phyloP scores from a whole-genome alignment of 2,329 filamentous ascomycete species.

The Cercospora sp. region DNA sequence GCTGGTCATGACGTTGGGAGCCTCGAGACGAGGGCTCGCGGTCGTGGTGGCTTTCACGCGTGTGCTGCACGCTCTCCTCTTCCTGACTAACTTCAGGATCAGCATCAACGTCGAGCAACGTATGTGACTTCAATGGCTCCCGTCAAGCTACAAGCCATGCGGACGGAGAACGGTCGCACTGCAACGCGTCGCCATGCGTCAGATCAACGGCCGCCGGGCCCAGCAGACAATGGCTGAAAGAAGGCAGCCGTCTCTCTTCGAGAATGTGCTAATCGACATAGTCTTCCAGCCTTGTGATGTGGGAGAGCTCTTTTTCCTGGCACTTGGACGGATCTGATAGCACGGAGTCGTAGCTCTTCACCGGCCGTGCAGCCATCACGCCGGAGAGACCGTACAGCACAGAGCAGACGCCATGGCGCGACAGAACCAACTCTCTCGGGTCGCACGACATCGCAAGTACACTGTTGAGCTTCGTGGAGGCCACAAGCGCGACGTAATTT shows the following conservation, averaged over 20 bases:
- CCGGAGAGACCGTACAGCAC: neutral
- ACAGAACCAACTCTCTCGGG: neutral
- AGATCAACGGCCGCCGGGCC: neutral
- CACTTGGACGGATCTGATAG: no score
- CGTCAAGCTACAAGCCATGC: neutral
- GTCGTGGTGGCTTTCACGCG: no score
- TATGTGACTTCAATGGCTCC: neutral
- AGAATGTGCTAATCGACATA: neutral
- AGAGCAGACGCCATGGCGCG: neutral
- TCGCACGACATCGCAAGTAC: neutral
- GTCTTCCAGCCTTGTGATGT: neutral
- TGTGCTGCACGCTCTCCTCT: no score
- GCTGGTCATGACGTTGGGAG: neutral
- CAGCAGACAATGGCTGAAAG: neutral
- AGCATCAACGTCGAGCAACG: neutral
- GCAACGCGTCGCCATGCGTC: neutral
- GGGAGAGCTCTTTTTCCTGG: neutral
- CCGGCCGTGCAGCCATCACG: neutral
- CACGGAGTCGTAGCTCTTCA: neutral
- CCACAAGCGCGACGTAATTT: neutral
- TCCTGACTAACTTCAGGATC: no score
- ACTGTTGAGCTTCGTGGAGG: neutral
- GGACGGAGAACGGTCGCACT: neutral
- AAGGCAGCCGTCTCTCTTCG: neutral
- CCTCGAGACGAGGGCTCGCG: neutral